Evolutionary conservation across 2,329 filamentous ascomycete species (phyloP), one percentile per base, ranked within the genome.

Genomic region (Didymellaceae sp.): DNA sequence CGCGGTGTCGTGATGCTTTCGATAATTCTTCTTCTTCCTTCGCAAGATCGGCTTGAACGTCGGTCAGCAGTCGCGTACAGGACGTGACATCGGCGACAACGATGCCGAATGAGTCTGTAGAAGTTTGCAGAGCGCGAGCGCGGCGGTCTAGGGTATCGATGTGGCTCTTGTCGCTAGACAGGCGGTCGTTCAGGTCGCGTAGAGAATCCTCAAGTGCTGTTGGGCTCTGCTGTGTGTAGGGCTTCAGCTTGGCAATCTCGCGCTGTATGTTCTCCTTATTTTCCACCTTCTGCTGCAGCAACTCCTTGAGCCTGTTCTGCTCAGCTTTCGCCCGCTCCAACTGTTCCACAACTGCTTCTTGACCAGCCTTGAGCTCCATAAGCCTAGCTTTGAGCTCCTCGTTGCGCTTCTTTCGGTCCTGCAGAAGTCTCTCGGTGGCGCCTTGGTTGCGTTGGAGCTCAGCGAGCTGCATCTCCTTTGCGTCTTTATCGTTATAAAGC

Each of bases 1-100:
- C 94, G 46, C 88, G 83, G 68, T 97, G 93, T 67, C 86, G 86
- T 8, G 86, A 82, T 47, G 92, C 93, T 54, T 89, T 86, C 7
- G 86, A 82, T 61, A 90, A 85, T 72, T 96, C 92, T 51, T 97
- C 92, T 35, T 97, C 93, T 74, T 97, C 93, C 71, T 93, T 95
- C 35, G 86, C 78, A 4, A 99, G 76, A 70, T 97, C 94, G n/a
- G 79, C 77, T 3, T 88, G 82, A 16, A 97, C 89, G 62, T 97
- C 93, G 45, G 94, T 90, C 4, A 97, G 84, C 10, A 97, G 81
- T 66, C 93, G 93, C 65, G 91, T 91, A 67, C 92, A 95, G 2
- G 88, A 87, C 6, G 89, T 86, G 13, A 99, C 91, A 66, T 99
- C 94, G 9, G 88, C 84, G 7, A 87, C 82, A 1, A 97, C 90